Percentiles rank a stretch among this genome's conserved stretches.
Evolutionary conservation across 352 stramenopile genomes (phyloP).

Genomic region (Thalassiosira delicatula): DNA sequence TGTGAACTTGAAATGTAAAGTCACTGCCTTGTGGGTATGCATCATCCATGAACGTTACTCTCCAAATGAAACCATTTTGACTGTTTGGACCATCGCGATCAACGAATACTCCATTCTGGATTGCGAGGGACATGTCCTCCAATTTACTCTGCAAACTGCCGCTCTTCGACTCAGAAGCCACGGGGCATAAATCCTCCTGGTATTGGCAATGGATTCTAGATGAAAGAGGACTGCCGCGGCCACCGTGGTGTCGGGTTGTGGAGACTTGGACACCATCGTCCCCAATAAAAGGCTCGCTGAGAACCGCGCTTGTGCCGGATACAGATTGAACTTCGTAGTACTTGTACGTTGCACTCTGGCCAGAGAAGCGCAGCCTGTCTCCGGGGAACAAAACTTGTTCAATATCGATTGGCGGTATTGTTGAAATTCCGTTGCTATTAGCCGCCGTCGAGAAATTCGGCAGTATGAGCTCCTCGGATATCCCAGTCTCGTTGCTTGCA

Average conservation of each 20-base stretch:
- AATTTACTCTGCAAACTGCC: conserved; percentile 80
- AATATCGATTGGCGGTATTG: conserved; percentile 61
- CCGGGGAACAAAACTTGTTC: conserved; percentile 70
- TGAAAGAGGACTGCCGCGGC: conserved; percentile 61
- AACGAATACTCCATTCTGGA: conserved; percentile 84
- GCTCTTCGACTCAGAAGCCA: conserved; percentile 45
- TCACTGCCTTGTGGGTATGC: conserved; percentile 82
- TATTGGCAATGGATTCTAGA: conserved; percentile 73
- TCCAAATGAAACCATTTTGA: conserved; percentile 86
- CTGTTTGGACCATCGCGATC: conserved; percentile 78
- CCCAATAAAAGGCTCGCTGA: conserved; percentile 55
- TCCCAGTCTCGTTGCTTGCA: conserved; percentile 86
- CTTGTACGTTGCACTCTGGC: conserved; percentile 57
- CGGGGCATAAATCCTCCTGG: conserved; percentile 57
- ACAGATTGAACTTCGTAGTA: conserved; percentile 71
- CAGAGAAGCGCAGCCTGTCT: conserved; percentile 73
- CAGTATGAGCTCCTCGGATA: conserved; percentile 65
- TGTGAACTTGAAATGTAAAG: conserved; percentile 79
- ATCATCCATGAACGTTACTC: conserved; percentile 90
- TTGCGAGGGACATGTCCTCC: conserved; percentile 65
- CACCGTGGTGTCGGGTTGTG: conserved; percentile 63
- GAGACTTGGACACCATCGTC: conserved; percentile 61
- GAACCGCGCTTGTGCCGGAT: conserved; percentile 40
- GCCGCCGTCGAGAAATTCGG: conserved; percentile 52
- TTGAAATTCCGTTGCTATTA: conserved; percentile 49